These are phyloP conservation scores for Elymus sibiricus DNA, from an alignment of 176 grass and related monocot species.

Conservation along the genomic window DNA sequence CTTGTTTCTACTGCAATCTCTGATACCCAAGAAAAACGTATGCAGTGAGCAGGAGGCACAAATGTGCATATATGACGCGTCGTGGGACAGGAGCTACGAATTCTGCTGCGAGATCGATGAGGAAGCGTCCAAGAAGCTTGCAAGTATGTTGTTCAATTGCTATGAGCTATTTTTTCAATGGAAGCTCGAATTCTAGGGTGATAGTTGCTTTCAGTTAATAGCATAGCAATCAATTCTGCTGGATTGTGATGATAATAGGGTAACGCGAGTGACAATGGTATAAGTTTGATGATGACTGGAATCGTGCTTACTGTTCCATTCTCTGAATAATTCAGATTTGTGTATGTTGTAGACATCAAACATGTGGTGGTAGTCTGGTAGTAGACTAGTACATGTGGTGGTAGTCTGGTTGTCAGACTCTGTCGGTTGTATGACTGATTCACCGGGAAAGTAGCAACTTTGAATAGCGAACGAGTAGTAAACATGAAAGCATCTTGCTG, in stretches of 20 bases:
- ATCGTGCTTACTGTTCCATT: background rate
- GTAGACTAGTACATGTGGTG: background rate
- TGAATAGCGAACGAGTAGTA: background rate
- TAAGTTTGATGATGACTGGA: background rate
- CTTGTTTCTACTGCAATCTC: background rate
- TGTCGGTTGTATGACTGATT: background rate
- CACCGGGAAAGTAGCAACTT: background rate
- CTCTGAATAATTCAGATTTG: background rate
- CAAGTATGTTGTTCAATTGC: conserved; percentile 42
- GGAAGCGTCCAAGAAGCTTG: conserved; percentile 48
- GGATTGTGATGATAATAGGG: background rate
- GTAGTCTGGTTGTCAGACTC: too few species aligned
- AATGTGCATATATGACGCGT: conserved; percentile 76
- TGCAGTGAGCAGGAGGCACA: conserved; percentile 68
- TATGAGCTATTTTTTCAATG: background rate
- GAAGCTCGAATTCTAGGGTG: background rate
- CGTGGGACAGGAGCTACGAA: conserved; percentile 53
- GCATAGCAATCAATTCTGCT: background rate
- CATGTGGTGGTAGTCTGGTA: background rate
- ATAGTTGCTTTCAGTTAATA: conserved; percentile 1
- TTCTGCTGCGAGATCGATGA: conserved; percentile 79
- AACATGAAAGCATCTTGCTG: background rate
- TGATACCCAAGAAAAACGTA: background rate
- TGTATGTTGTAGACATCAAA: background rate
- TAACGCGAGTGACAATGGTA: background rate